Evolutionary conservation across 2,329 filamentous ascomycete species (phyloP).

Genomic region (Orbilia brochopaga): DNA sequence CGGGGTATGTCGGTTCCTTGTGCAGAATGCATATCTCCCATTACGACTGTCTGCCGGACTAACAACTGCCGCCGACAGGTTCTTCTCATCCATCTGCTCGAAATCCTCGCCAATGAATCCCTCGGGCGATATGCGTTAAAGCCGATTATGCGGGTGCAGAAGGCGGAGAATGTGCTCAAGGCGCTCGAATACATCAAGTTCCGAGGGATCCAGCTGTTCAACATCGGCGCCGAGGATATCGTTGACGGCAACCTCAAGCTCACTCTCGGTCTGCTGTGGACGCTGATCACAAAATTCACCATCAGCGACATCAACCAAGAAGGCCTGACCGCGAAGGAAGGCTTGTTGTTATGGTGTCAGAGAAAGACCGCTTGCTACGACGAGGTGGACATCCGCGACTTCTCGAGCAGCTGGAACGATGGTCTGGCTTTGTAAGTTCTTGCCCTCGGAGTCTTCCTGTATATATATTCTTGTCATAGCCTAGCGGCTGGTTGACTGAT

Average conservation of each 20-base stretch:
- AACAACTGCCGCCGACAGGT: slow-evolving; percentile 65
- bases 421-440: slow-evolving; percentile 77
- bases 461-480: slow-evolving; percentile 4
- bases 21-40: not conserved
- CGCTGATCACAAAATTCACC: slow-evolving; percentile 93
- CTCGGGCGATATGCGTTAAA: slow-evolving; percentile 96
- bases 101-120: slow-evolving; percentile 92
- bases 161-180: slow-evolving; percentile 97
- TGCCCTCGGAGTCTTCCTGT: not conserved
- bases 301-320: slow-evolving; percentile 94
- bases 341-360: slow-evolving; percentile 94
- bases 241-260: slow-evolving; percentile 98
- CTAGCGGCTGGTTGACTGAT: not conserved
- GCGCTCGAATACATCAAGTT: slow-evolving; percentile 91
- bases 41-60: not conserved
- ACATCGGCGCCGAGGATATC: slow-evolving; percentile 97
- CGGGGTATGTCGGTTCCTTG: slow-evolving; percentile 68
- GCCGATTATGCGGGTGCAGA: slow-evolving; percentile 93
- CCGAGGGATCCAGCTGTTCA: slow-evolving; percentile 93
- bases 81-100: slow-evolving; percentile 92
- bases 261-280: slow-evolving; percentile 96
- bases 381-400: slow-evolving; percentile 92
- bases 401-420: slow-evolving; percentile 95
- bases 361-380: slow-evolving; percentile 98
- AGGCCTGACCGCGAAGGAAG: slow-evolving; percentile 96